Conservation (phyloP, 768 basidiomycete genomes). For the Lentinula sp. region DNA sequence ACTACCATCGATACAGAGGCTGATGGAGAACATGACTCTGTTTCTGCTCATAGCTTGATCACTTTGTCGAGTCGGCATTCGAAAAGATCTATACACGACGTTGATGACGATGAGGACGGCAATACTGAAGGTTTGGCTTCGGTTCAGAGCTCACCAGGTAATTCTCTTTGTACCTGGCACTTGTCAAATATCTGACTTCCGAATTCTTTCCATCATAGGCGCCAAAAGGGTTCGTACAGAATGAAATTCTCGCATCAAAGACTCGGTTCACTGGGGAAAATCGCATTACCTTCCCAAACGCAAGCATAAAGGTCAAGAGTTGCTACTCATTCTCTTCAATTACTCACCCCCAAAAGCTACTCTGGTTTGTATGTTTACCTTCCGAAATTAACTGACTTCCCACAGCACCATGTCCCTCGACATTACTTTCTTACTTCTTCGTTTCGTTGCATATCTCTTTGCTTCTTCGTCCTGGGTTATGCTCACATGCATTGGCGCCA, state of each 20-base stretch:
- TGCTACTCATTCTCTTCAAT: not conserved
- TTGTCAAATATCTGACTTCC: not conserved
- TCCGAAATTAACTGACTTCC: not conserved
- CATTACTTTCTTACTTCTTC: not conserved
- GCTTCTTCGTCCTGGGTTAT: not conserved
- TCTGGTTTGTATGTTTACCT: slow-evolving; percentile 29
- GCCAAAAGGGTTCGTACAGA: slow-evolving; percentile 7
- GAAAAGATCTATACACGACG: slow-evolving; percentile 42
- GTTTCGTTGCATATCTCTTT: not conserved
- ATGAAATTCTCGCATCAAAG: not conserved
- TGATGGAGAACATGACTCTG: slow-evolving; percentile 32
- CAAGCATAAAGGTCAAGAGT: not conserved
- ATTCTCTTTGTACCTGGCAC: not conserved
- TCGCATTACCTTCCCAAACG: not conserved
- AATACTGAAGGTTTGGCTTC: slow-evolving; percentile 17
- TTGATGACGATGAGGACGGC: slow-evolving; percentile 36
- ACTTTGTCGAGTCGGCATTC: slow-evolving; percentile 55
- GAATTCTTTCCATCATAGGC: not conserved
- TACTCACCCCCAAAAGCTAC: slow-evolving; percentile 49
- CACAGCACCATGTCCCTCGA: not conserved
- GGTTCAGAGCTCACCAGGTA: slow-evolving; percentile 9
- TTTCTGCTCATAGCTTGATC: slow-evolving; percentile 45
- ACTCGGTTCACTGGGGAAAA: not conserved
- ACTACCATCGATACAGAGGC: slow-evolving; percentile 6
- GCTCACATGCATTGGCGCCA: not conserved